phyloP scores from a whole-genome alignment of 208 protist species.

The Leishmania gerbilli region DNA sequence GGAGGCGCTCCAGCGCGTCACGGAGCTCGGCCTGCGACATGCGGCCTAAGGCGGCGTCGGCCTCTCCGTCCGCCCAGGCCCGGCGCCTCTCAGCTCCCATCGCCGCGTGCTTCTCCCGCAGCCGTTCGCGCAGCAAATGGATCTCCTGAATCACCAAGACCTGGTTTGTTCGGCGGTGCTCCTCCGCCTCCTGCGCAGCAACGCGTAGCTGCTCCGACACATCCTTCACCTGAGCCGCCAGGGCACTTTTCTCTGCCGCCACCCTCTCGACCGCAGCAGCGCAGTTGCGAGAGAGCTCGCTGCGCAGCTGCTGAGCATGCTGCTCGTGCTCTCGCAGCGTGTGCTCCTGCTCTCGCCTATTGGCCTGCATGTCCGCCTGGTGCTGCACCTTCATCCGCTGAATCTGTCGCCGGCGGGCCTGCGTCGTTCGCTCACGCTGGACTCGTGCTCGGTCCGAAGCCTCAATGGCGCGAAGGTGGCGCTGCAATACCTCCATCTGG shows the following conservation, averaged over 20 bases:
- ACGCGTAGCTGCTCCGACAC: constrained; percentile 45
- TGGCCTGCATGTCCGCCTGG: constrained; percentile 14
- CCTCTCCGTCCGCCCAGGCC: constrained; percentile 19
- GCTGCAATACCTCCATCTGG: constrained; percentile 33
- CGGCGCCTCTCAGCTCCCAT: constrained; percentile 27
- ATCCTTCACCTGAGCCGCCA: constrained; percentile 40
- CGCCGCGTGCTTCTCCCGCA: constrained; percentile 35
- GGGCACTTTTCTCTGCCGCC: constrained; percentile 23
- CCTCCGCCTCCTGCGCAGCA: constrained; percentile 39
- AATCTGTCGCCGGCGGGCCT: constrained; percentile 25
- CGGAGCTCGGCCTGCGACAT: constrained; percentile 34
- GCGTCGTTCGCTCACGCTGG: constrained; percentile 21
- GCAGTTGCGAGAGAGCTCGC: constrained; percentile 33
- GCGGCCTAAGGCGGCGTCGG: constrained; percentile 24
- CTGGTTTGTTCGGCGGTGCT: constrained; percentile 42
- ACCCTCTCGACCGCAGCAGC: constrained; percentile 32
- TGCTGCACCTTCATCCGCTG: constrained; percentile 22
- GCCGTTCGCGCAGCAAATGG: constrained; percentile 49
- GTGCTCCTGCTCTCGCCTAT: constrained; percentile 14
- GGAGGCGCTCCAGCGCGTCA: constrained; percentile 26
- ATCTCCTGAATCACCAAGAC: constrained; percentile 68
- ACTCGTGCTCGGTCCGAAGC: constrained; percentile 29
- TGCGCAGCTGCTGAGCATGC: constrained; percentile 32
- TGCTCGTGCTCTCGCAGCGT: constrained; percentile 17
- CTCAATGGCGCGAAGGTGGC: constrained; percentile 47